Conservation (phyloP, 176 grass and related monocot species). For the Echinochloa phyllopogon region DNA sequence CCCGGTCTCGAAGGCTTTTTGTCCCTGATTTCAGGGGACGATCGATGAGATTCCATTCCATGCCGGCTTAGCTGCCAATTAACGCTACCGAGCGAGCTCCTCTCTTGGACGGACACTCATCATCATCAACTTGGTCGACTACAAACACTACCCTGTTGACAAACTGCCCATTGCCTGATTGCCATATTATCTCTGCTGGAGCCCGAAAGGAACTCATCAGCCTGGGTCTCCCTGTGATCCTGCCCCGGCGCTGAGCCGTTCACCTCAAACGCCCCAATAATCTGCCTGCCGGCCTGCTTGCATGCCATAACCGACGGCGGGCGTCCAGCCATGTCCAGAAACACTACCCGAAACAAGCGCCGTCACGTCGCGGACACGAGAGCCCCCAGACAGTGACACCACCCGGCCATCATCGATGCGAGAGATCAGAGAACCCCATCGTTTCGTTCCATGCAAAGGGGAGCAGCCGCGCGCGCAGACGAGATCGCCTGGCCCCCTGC, state of each 20-base stretch:
- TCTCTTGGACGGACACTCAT: slow-evolving; percentile 1
- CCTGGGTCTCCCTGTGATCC: background rate
- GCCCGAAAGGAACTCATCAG: background rate
- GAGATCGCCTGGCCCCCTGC: background rate
- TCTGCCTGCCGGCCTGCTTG: background rate
- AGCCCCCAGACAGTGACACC: background rate
- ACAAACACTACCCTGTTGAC: background rate
- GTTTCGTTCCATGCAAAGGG: background rate
- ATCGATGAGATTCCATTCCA: background rate
- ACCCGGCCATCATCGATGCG: background rate
- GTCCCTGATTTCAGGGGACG: slow-evolving; percentile 42
- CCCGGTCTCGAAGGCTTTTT: slow-evolving; percentile 34
- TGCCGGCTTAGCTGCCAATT: background rate
- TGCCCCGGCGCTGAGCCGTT: background rate
- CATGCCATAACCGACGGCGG: background rate
- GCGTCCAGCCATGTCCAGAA: background rate
- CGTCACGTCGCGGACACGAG: background rate
- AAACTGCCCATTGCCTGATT: background rate
- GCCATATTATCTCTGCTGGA: background rate
- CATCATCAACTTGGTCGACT: slow-evolving; percentile 28
- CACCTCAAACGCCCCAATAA: background rate
- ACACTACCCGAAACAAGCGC: background rate
- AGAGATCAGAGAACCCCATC: background rate
- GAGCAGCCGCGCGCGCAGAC: background rate
- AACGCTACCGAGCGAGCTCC: background rate